These are phyloP conservation scores for Mycena crocata DNA, from an alignment of 768 basidiomycete genomes.

Conservation along the genomic window DNA sequence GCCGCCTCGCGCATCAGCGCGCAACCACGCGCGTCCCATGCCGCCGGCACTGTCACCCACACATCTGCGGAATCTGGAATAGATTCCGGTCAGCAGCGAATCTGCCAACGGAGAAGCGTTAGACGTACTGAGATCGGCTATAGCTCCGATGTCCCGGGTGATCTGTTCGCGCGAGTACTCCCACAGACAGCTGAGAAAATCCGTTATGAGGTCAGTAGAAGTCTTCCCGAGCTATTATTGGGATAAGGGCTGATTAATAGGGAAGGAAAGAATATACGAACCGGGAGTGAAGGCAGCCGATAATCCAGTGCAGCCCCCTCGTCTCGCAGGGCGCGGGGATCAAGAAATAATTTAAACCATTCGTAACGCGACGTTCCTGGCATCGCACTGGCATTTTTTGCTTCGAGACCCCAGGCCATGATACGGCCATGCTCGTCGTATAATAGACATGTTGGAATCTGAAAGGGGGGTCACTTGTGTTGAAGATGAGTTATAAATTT, in stretches of 20 bases:
- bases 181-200: conserved; percentile 87
- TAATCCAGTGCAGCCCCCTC: conserved; percentile 77
- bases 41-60: conserved; percentile 27
- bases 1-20: conserved; percentile 24
- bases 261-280: conserved; percentile 50
- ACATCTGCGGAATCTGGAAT: conserved; percentile 28
- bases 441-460: conserved; percentile 85
- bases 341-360: conserved; percentile 88
- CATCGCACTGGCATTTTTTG: conserved; percentile 42
- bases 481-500: conserved; percentile 8
- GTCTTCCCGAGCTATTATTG: conserved; percentile 73
- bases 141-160: conserved; percentile 86
- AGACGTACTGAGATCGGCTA: conserved; percentile 82
- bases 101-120: background rate
- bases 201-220: conserved; percentile 83
- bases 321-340: conserved; percentile 83
- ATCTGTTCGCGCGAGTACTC: conserved; percentile 90
- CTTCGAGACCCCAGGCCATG: conserved; percentile 30
- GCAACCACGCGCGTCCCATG: conserved; percentile 23
- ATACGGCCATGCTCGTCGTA: conserved; percentile 76
- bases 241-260: conserved; percentile 11
- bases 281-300: conserved; percentile 82
- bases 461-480: conserved; percentile 20
- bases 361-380: conserved; percentile 28
- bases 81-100: conserved; percentile 11